A percentile compares a stretch with the other conserved stretches of the same genome.
Conservation (phyloP, 352 stramenopile genomes). For the Phytophthora foliorum region DNA sequence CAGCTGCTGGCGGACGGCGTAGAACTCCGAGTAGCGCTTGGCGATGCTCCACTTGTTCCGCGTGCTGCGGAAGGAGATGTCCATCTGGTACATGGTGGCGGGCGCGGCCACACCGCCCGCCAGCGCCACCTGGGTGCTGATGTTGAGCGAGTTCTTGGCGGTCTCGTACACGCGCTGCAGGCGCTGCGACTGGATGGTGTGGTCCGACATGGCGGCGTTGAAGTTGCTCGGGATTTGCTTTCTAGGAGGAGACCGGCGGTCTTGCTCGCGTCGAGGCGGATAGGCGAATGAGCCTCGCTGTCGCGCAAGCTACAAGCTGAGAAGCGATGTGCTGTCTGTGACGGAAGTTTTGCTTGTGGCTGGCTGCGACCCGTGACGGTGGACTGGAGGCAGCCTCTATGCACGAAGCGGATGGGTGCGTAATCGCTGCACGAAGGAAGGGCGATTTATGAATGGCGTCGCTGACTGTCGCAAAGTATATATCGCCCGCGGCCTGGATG, state of each 20-base stretch:
- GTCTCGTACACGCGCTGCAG: constrained; percentile 82
- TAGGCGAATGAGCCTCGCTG: constrained; percentile 36
- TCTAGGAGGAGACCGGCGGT: background rate
- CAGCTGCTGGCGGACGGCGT: constrained; percentile 69
- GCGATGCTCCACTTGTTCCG: constrained; percentile 90
- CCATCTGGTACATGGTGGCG: constrained; percentile 90
- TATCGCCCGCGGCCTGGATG: constrained; percentile 18
- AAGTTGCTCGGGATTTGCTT: constrained; percentile 5
- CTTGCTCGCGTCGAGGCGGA: constrained; percentile 17
- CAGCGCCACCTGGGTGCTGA: constrained; percentile 80
- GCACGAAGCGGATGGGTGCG: constrained; percentile 29
- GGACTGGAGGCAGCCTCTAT: constrained; percentile 31
- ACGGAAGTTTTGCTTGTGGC: constrained; percentile 24
- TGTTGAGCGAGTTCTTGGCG: constrained; percentile 83
- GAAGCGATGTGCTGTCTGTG: constrained; percentile 15
- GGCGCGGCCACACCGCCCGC: constrained; percentile 49
- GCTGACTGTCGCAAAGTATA: constrained; percentile 27
- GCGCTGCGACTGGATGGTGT: constrained; percentile 58
- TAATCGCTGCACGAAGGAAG: constrained; percentile 17
- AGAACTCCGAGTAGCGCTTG: constrained; percentile 91
- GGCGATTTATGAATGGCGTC: background rate
- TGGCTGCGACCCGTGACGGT: constrained; percentile 2
- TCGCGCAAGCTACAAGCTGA: constrained; percentile 8
- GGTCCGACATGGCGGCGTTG: constrained; percentile 55
- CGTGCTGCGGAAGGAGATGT: constrained; percentile 87